Conservation (phyloP, 805 yeast genomes). For the Zygosaccharomyces gambellarensis region DNA sequence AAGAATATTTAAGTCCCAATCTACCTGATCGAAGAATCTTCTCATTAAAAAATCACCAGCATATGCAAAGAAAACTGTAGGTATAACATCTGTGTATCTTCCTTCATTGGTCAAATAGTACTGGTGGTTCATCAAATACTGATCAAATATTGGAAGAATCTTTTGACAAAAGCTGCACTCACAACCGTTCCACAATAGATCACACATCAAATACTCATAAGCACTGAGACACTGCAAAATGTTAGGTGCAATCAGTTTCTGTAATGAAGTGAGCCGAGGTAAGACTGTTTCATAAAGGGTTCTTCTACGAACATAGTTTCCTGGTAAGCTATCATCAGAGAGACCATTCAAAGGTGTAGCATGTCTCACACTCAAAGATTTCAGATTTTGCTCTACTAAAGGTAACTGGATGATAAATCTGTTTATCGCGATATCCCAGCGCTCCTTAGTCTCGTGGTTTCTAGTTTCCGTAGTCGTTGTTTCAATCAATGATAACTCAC, state of each 20-base stretch:
- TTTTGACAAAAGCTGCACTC: slow-evolving; percentile 53
- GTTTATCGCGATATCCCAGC: slow-evolving; percentile 49
- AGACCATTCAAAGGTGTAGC: slow-evolving; percentile 54
- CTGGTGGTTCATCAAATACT: slow-evolving; percentile 58
- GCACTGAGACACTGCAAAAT: slow-evolving; percentile 56
- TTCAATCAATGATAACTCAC: slow-evolving; percentile 32
- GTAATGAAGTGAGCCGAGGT: slow-evolving; percentile 42
- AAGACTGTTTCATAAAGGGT: slow-evolving; percentile 45
- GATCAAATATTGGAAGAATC: slow-evolving; percentile 50
- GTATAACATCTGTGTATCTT: slow-evolving; percentile 54
- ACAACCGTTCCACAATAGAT: slow-evolving; percentile 75
- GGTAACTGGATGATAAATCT: slow-evolving; percentile 39
- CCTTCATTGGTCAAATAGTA: slow-evolving; percentile 46
- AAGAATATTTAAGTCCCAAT: slow-evolving; percentile 33
- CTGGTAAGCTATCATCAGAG: slow-evolving; percentile 64
- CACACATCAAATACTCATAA: slow-evolving; percentile 67
- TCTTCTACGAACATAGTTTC: slow-evolving; percentile 60
- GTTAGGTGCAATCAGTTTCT: slow-evolving; percentile 52
- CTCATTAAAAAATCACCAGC: slow-evolving; percentile 43
- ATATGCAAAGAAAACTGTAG: slow-evolving; percentile 52
- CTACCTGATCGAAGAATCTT: slow-evolving; percentile 28
- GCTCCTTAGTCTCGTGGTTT: slow-evolving; percentile 46
- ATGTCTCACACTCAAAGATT: slow-evolving; percentile 50
- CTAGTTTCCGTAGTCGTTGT: slow-evolving; percentile 34
- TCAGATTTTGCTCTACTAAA: slow-evolving; percentile 29